Evolutionary conservation across 139 green algal species (phyloP).

Genomic region (Haematococcus lacustris): DNA sequence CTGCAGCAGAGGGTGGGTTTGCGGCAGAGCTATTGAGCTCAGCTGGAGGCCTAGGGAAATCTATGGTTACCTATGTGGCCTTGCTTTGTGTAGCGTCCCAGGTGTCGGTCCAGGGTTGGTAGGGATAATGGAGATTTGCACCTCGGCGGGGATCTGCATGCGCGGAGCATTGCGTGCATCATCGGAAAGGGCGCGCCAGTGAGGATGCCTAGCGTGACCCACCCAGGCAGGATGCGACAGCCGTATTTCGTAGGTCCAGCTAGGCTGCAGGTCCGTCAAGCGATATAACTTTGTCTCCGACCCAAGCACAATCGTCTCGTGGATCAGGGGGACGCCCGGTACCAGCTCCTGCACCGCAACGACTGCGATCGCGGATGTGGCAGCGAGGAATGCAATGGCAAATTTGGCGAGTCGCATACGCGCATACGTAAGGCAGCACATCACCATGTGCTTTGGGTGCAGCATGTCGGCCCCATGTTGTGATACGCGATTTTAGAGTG

Average conservation of each 20-base stretch:
- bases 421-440: too few species aligned
- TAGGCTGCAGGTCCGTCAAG: slow-evolving; percentile 16
- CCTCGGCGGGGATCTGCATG: neutral
- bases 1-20: slow-evolving; percentile 10
- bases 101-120: neutral
- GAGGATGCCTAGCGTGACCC: too few species aligned
- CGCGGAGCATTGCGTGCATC: too few species aligned
- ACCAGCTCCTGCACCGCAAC: too few species aligned
- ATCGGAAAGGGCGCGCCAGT: too few species aligned
- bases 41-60: neutral
- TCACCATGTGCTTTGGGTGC: too few species aligned
- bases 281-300: slow-evolving; percentile 10
- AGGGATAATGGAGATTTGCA: neutral
- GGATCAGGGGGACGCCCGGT: too few species aligned
- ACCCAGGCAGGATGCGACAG: slow-evolving; percentile 42
- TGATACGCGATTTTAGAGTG: too few species aligned
- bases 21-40: neutral
- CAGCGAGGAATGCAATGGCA: too few species aligned
- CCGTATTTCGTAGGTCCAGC: slow-evolving; percentile 32
- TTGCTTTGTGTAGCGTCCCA: neutral
- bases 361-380: too few species aligned
- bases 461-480: too few species aligned
- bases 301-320: neutral
- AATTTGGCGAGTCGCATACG: too few species aligned
- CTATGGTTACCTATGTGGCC: neutral